Evolutionary conservation across 352 stramenopile genomes (phyloP).

Genomic region (Globisporangium perplexum): DNA sequence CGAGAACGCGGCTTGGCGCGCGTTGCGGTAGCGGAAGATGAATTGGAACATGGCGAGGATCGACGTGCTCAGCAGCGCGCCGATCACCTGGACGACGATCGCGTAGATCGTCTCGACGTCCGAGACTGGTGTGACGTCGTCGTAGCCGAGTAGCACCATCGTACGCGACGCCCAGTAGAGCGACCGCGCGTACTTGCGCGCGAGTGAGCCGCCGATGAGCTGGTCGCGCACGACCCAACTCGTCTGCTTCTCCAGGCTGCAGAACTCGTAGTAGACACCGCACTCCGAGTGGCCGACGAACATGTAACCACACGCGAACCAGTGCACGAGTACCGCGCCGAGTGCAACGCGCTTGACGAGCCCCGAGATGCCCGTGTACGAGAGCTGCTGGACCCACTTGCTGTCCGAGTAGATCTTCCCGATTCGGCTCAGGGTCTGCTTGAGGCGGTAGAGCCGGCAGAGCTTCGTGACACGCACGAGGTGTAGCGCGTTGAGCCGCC

Average conservation of each 20-base stretch:
- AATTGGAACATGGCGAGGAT: conserved; percentile 65
- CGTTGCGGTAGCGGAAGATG: conserved; percentile 64
- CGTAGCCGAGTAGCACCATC: conserved; percentile 54
- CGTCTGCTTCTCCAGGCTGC: conserved; percentile 30
- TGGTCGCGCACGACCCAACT: conserved; percentile 58
- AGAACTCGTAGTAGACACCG: conserved; percentile 44
- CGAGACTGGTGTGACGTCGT: conserved; percentile 57
- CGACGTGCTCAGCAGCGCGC: conserved; percentile 47
- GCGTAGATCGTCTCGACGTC: conserved; percentile 52
- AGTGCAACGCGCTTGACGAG: conserved; percentile 38
- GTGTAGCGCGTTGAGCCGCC: conserved; percentile 49
- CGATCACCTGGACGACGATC: conserved; percentile 35
- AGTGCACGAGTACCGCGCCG: conserved; percentile 37
- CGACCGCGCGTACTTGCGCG: conserved; percentile 47
- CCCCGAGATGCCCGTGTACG: conserved; percentile 48
- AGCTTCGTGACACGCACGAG: conserved; percentile 57
- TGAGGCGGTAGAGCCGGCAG: conserved; percentile 42
- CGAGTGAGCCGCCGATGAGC: conserved; percentile 29
- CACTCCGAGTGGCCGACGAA: conserved; percentile 53
- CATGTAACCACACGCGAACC: conserved; percentile 66
- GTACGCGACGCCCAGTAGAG: conserved; percentile 60
- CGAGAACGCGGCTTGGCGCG: conserved; percentile 36
- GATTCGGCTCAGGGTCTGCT: conserved; percentile 29
- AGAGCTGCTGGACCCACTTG: conserved; percentile 38
- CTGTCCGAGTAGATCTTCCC: conserved; percentile 46